Conservation (phyloP, 805 yeast genomes). For the Candida pseudofarinosa region DNA sequence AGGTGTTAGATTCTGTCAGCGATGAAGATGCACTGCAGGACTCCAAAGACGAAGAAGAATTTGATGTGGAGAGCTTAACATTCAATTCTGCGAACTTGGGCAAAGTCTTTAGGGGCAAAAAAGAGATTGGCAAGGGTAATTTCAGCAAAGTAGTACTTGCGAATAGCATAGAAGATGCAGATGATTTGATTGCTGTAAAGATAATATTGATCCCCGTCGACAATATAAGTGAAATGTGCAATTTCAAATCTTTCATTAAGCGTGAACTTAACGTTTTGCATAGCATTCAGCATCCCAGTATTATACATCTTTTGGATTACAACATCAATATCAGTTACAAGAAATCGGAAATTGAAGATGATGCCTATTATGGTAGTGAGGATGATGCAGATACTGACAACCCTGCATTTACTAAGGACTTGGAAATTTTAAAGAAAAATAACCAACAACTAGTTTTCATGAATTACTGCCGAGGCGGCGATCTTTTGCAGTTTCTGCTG, state of each 20-base stretch:
- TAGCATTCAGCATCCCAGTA: conserved; percentile 60
- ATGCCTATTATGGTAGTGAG: conserved; percentile 13
- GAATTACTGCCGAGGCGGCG: conserved; percentile 83
- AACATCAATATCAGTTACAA: conserved; percentile 27
- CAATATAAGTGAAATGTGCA: conserved; percentile 18
- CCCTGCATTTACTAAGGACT: conserved; percentile 7
- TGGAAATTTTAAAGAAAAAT: conserved; percentile 12
- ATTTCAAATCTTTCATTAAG: conserved; percentile 35
- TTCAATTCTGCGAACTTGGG: conserved; percentile 2
- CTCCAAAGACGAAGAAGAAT: background rate
- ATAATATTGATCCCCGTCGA: conserved; percentile 42
- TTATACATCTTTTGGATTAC: conserved; percentile 58
- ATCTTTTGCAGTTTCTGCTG: conserved; percentile 57
- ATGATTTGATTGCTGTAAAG: conserved; percentile 62
- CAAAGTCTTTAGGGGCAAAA: conserved; percentile 9
- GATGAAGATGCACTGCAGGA: background rate
- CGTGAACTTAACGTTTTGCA: conserved; percentile 70
- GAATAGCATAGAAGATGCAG: conserved; percentile 17
- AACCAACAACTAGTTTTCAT: conserved; percentile 51
- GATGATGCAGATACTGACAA: conserved; percentile 8
- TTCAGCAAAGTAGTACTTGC: conserved; percentile 64
- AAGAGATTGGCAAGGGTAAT: conserved; percentile 59
- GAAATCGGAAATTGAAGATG: conserved; percentile 19
- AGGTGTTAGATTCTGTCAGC: background rate
- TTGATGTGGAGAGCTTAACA: conserved; percentile 1